These are phyloP conservation scores for Corynascus novoguineensis DNA, from an alignment of 495 filamentous ascomycete species.

Conservation along the genomic window DNA sequence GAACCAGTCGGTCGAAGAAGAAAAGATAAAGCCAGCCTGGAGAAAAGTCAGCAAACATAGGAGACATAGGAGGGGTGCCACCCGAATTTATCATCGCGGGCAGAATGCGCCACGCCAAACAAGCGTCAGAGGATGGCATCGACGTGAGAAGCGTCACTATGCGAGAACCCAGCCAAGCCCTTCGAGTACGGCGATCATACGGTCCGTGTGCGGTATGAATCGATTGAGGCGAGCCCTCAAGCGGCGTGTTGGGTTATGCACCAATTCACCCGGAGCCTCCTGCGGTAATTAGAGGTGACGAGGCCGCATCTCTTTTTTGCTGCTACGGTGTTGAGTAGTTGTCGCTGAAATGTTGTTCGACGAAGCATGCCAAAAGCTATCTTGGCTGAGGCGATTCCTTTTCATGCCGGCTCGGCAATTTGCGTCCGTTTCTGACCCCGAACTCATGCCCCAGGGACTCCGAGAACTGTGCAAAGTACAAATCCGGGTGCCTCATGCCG, in stretches of 20 bases:
- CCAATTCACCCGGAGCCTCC: no score
- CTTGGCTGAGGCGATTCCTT: no score
- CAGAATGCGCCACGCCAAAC: background rate
- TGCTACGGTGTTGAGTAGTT: no score
- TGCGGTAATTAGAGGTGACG: no score
- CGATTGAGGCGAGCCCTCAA: conserved; percentile 2
- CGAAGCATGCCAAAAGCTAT: no score
- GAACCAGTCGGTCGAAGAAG: conserved; percentile 28
- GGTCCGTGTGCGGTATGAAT: conserved; percentile 7
- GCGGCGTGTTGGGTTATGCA: background rate
- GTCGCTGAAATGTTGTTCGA: no score
- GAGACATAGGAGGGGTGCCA: background rate
- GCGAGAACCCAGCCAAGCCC: conserved; percentile 1
- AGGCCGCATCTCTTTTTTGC: no score
- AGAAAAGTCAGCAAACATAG: background rate
- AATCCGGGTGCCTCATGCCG: no score
- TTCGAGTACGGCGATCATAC: conserved; percentile 23
- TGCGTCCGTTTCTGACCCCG: no score
- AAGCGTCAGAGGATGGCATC: background rate
- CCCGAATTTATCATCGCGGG: conserved; percentile 1
- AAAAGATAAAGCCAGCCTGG: conserved; percentile 12
- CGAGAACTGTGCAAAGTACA: no score
- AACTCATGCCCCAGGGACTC: no score
- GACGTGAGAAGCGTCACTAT: conserved; percentile 17
- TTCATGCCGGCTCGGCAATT: no score